phyloP scores from a whole-genome alignment of 2,329 filamentous ascomycete species.

The Colletotrichum tabaci region DNA sequence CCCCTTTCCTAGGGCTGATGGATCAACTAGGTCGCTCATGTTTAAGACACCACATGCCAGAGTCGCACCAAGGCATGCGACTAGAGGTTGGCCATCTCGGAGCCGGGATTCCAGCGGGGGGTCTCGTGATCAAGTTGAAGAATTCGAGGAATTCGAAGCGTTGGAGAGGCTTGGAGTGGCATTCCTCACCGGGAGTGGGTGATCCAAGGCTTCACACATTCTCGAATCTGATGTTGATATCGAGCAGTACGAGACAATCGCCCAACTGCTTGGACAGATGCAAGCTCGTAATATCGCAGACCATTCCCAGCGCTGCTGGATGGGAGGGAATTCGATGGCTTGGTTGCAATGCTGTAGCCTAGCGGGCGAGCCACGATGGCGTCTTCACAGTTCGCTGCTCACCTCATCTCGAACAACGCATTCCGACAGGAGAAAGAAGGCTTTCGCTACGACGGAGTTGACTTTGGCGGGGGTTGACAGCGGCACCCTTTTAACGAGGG shows the following conservation, averaged over 20 bases:
- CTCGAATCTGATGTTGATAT: not conserved
- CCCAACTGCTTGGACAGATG: too few species aligned
- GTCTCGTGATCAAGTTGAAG: not conserved
- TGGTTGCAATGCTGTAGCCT: too few species aligned
- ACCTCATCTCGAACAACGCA: not conserved
- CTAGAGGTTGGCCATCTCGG: not conserved
- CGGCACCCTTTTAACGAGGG: not conserved
- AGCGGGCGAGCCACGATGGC: not conserved
- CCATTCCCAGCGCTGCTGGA: not conserved
- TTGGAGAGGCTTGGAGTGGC: not conserved
- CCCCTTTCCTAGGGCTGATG: conserved; percentile 22
- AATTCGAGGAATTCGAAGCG: not conserved
- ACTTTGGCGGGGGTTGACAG: not conserved
- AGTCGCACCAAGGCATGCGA: conserved; percentile 10
- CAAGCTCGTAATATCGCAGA: too few species aligned
- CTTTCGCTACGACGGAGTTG: not conserved
- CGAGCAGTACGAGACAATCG: not conserved
- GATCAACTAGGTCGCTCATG: not conserved
- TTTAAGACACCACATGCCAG: conserved; percentile 39
- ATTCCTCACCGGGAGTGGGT: not conserved
- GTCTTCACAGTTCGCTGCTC: too few species aligned
- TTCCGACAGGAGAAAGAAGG: not conserved
- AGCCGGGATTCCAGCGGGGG: not conserved
- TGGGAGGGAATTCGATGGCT: too few species aligned
- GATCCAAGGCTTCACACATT: not conserved